phyloP scores from a whole-genome alignment of 306 rosid species.

The Senna siamea region DNA sequence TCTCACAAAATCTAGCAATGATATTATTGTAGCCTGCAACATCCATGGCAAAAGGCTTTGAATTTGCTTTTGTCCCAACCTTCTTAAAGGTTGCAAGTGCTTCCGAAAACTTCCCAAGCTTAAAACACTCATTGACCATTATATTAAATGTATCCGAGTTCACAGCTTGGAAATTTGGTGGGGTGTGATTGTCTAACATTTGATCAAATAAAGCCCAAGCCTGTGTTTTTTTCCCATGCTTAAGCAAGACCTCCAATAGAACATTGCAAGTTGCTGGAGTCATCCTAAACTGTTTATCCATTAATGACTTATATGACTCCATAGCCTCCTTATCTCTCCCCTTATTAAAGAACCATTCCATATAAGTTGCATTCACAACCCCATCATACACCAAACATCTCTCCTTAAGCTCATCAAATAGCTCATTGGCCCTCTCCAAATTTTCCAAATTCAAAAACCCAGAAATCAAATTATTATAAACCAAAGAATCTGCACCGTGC shows the following conservation, averaged over 20 bases:
- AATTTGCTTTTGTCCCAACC: conserved; percentile 74
- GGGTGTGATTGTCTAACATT: conserved; percentile 91
- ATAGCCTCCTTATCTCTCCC: conserved; percentile 84
- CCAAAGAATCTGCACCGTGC: conserved; percentile 90
- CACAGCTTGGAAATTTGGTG: conserved; percentile 85
- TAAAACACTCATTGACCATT: conserved; percentile 89
- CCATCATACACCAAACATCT: conserved; percentile 91
- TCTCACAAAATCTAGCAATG: conserved; percentile 76
- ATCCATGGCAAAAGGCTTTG: conserved; percentile 87
- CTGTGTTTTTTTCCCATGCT: conserved; percentile 56
- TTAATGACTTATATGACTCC: conserved; percentile 78
- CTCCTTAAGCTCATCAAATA: conserved; percentile 90
- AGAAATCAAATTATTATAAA: conserved; percentile 69
- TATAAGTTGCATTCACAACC: conserved; percentile 82
- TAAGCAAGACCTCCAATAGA: conserved; percentile 74
- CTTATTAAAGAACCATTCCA: conserved; percentile 77
- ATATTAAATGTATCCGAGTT: conserved; percentile 84
- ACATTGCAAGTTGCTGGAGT: conserved; percentile 90
- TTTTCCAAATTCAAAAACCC: conserved; percentile 76
- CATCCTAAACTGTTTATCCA: conserved; percentile 77
- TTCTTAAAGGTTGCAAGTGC: conserved; percentile 76
- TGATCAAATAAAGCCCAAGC: conserved; percentile 74
- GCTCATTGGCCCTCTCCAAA: conserved; percentile 80
- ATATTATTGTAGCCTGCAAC: conserved; percentile 90
- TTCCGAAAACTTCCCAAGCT: conserved; percentile 57